Conservation (phyloP, 306 rosid species). For the Inga laurina region DNA sequence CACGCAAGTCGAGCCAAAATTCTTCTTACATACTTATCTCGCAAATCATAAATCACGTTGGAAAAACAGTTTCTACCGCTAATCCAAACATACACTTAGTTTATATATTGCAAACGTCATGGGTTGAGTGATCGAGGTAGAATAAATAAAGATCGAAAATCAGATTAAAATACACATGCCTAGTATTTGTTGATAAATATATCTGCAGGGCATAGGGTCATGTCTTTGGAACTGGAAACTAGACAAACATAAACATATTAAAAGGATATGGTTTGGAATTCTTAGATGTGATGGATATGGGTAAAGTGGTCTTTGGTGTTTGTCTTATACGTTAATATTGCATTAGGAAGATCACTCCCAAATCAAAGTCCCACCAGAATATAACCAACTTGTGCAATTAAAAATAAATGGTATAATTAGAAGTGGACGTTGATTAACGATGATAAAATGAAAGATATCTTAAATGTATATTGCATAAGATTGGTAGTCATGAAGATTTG, state of each 20-base stretch:
- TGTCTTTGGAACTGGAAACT: not conserved
- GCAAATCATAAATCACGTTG: no score
- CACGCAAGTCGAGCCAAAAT: no score
- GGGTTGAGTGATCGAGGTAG: not conserved
- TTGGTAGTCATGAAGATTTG: no score
- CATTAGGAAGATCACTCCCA: not conserved
- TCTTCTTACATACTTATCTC: no score
- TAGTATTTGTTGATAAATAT: not conserved
- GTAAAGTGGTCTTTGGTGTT: not conserved
- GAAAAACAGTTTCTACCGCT: no score
- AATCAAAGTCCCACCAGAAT: not conserved
- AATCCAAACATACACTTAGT: no score
- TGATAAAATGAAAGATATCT: not conserved
- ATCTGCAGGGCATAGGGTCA: not conserved
- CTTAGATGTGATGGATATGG: not conserved
- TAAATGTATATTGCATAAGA: not conserved
- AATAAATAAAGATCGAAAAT: not conserved
- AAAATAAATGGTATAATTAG: not conserved
- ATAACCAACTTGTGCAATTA: not conserved
- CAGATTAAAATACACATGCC: not conserved
- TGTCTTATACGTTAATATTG: not conserved
- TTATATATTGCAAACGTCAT: not conserved
- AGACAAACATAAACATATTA: not conserved
- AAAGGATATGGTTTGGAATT: not conserved
- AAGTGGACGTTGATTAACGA: constrained; percentile 2